Base-by-base conservation (phyloP, 139 green algal genomes). In the Raphidocelis subcapitata region DNA sequence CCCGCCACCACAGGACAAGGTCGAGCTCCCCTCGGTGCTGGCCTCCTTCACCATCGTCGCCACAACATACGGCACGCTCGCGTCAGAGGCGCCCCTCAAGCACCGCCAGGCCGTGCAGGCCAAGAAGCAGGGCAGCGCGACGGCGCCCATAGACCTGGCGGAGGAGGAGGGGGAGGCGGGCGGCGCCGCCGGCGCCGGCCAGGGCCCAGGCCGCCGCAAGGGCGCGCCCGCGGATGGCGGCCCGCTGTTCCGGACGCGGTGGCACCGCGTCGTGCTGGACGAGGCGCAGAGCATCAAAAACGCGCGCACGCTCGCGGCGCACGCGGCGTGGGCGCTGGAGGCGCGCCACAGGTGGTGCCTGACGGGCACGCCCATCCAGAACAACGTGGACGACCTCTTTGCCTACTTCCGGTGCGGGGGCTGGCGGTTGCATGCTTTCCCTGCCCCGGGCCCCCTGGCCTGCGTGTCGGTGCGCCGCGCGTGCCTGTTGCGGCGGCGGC, bases 211-310 rank as follows among this genome's bases (percentile, higher is more conserved):
- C 8, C 41, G 41, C 8, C 41, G 41, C 8, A 49, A 49, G 41
- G 41, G 41, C 8, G 8, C 41, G 41, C 32, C 73, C 16, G 29
- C 31, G 29, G 32, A 65, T 54, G 66, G 74, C 21, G 59, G 65
- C 47, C 32, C 67, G 28, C 36, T 80, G 67, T 73, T 79, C n/a
- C n/a, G n/a, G n/a, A n/a, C n/a, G 16, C 64, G 74, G n/a, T 94
- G 88, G 90, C 80, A 86, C 51, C 55, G 86, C 26, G 89, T 98
- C 47, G 89, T 98, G 35, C 73, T 98, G 31, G 94, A 98, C 79
- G 94, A 98, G 84, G 93, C 91, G 1, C 94, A 98, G 73, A 85
- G 74, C 80, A 97, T 96, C 77, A 98, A 98, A 84, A 98, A 98
- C 76, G 41, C 81, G 1, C 73, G 69, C 49, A 98, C 92, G 0